These are phyloP conservation scores for Pascua guehoae DNA, from an alignment of 1,284 basidiomycete species.

Conservation along the genomic window DNA sequence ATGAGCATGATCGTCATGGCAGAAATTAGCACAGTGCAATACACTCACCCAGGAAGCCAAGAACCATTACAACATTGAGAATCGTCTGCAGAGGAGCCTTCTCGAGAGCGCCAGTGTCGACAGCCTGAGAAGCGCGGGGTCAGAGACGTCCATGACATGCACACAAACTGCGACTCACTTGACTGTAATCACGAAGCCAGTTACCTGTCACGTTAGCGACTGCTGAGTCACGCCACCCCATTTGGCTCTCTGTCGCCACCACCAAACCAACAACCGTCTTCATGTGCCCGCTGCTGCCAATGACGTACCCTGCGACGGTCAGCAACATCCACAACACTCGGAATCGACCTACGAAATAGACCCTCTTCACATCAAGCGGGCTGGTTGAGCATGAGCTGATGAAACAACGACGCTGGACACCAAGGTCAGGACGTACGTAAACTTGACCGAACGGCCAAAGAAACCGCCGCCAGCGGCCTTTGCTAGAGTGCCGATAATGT, in stretches of 20 bases:
- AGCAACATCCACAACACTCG: no score
- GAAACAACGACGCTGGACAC: no score
- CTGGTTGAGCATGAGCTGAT: no score
- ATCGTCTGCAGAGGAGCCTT: constrained; percentile 70
- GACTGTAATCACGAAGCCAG: constrained; percentile 71
- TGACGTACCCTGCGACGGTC: background rate
- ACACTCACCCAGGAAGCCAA: constrained; percentile 59
- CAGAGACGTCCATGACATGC: background rate
- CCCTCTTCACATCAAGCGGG: constrained; percentile 45
- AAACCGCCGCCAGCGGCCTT: constrained; percentile 63
- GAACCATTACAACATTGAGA: constrained; percentile 81
- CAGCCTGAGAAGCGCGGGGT: constrained; percentile 56
- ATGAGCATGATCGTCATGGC: background rate
- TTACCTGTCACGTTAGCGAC: constrained; percentile 23
- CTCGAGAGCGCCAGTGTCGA: constrained; percentile 75
- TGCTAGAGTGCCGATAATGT: constrained; percentile 49
- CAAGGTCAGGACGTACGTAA: constrained; percentile 37
- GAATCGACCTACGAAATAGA: constrained; percentile 45
- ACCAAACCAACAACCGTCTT: no score
- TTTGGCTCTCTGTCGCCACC: no score
- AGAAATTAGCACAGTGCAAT: background rate
- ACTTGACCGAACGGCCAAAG: constrained; percentile 67
- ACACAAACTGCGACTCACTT: constrained; percentile 24
- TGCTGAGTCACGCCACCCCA: background rate
- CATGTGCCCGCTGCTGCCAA: background rate